These are phyloP conservation scores for Salix suchowensis DNA, from an alignment of 345 rosid genomes.

Conservation along the genomic window DNA sequence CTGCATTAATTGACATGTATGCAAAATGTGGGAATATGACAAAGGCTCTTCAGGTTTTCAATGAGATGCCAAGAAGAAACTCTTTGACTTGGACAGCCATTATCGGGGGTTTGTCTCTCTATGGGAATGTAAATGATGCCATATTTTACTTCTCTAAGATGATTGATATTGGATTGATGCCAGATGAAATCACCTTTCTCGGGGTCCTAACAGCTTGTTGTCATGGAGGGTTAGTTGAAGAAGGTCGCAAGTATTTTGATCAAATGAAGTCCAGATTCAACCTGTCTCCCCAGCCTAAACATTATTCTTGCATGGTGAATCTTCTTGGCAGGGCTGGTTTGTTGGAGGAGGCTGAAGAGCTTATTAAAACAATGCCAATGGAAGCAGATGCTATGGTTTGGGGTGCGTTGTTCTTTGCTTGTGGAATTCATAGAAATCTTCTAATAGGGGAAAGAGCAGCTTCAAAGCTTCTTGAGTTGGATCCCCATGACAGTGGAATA, in stretches of 20 bases:
- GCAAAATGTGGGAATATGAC: conserved; percentile 78
- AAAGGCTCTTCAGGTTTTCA: conserved; percentile 65
- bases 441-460: conserved; percentile 67
- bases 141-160: conserved; percentile 60
- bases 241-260: conserved; percentile 58
- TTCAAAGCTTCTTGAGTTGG: conserved; percentile 67
- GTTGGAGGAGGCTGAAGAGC: conserved; percentile 63
- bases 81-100: conserved; percentile 73
- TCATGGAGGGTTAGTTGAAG: conserved; percentile 78
- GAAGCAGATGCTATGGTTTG: conserved; percentile 70
- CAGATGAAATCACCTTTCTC: conserved; percentile 80
- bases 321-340: conserved; percentile 84
- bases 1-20: conserved; percentile 81
- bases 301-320: conserved; percentile 86
- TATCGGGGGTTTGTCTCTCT: conserved; percentile 72
- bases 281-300: conserved; percentile 57
- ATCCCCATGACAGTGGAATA: conserved; percentile 71
- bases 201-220: conserved; percentile 81
- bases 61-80: conserved; percentile 55
- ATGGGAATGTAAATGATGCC: conserved; percentile 62
- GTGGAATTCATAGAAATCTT: conserved; percentile 62
- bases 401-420: conserved; percentile 82
- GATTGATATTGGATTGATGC: conserved; percentile 57
- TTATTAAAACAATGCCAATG: conserved; percentile 66
- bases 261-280: conserved; percentile 61